Evolutionary conservation across 225 moss, liverwort and hornwort genomes (phyloP).

Genomic region (Pseudisothecium myosuroides): DNA sequence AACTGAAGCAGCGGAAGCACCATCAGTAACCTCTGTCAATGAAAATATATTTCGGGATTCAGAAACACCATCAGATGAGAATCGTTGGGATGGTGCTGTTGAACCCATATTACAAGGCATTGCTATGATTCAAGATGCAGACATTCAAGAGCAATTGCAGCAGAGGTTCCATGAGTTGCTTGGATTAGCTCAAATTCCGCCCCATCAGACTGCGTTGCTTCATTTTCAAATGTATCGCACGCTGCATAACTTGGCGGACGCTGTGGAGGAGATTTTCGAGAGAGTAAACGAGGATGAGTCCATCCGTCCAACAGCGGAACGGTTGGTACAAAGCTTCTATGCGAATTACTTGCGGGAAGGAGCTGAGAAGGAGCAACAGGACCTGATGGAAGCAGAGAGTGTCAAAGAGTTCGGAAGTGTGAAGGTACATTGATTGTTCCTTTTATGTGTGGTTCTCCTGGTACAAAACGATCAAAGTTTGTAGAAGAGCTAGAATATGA

Average conservation of each 20-base stretch:
- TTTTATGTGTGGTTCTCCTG: neutral
- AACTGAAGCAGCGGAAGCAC: neutral
- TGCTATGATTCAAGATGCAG: conserved; percentile 19
- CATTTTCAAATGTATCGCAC: conserved; percentile 54
- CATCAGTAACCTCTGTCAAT: neutral
- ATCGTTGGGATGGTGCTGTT: conserved; percentile 52
- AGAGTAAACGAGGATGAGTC: conserved; percentile 2
- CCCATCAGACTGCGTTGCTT: conserved; percentile 67
- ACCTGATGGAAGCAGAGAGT: conserved; percentile 9
- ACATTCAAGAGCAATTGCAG: conserved; percentile 17
- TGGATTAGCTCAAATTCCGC: conserved; percentile 37
- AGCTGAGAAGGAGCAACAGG: conserved; percentile 4
- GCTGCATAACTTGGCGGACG: conserved; percentile 14
- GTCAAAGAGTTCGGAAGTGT: neutral
- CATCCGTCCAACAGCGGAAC: conserved; percentile 5
- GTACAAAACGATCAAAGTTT: too few relatives aligned
- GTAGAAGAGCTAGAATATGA: neutral
- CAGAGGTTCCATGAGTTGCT: conserved; percentile 22
- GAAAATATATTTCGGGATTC: neutral
- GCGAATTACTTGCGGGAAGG: conserved; percentile 7
- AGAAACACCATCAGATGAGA: neutral
- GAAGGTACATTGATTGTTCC: neutral
- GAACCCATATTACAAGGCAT: conserved; percentile 30
- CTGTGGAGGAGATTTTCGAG: conserved; percentile 23
- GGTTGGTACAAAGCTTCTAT: conserved; percentile 30